Evolutionary conservation across 2,329 filamentous ascomycete genomes (phyloP), one percentile per base, ranked within the genome.

Genomic region (Cladophialophora chaetospira): DNA sequence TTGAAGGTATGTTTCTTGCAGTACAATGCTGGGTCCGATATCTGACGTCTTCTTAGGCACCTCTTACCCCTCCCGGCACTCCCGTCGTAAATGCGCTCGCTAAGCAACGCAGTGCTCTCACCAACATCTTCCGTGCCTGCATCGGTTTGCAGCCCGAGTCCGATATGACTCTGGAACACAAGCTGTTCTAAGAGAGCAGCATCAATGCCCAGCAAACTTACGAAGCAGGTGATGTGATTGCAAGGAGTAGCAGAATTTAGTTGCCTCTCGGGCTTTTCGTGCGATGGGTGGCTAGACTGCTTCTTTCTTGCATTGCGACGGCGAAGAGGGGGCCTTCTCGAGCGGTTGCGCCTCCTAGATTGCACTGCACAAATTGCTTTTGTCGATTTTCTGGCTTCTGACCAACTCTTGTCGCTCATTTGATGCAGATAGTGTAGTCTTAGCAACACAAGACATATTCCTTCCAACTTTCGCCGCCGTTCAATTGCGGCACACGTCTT

Each of bases 161-260:
- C 56, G 94, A 99, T 74, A 99, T 99, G 94, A 97, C 92, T 36
- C 84, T 97, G 51, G 94, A 99, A 83, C 93, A 97, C 81, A 99
- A 97, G 86, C 84, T 97, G 63, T 92, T 97, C 53, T 62, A 49
- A 46, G 15, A 19, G 19, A 9, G 4, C 35, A n/a, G 13, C 17
- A 17, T 19, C 23, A 29, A 10, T 5, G 15, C n/a, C 33, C 47
- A 21, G 21, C 35, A 23, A 17, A 26, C 23, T 26, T 29, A 17
- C 15, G 15, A 26, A 36, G 19, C 21, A 54, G 26, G 2, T 4
- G 33, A 29, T 26, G 29, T 51, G 46, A 42, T 44, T 45, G 47
- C 31, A 56, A 53, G 42, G 21, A 51, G 44, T 19, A 54, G 55
- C 58, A 58, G 47, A 43, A 47, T 42, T 38, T 44, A 31, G 47